Evolutionary conservation across 2,329 filamentous ascomycete species (phyloP).

Genomic region (Onygenales sp.): DNA sequence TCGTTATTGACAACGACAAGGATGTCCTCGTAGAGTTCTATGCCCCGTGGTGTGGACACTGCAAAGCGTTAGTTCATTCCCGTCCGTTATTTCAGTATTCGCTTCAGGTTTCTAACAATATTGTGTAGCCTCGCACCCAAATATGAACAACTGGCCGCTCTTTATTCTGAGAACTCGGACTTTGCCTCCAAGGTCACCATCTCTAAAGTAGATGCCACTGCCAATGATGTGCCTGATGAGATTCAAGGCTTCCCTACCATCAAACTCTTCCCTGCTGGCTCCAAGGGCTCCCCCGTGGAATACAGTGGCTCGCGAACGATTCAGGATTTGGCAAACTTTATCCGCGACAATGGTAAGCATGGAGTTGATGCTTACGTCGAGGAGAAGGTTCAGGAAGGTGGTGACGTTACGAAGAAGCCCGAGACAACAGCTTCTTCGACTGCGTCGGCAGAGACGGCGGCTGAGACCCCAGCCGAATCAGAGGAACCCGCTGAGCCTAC

Average conservation of each 20-base stretch:
- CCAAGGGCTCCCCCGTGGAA: constrained; percentile 74
- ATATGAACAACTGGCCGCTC: constrained; percentile 54
- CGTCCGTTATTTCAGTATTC: constrained; percentile 5
- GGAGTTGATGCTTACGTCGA: constrained; percentile 58
- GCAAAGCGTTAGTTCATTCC: constrained; percentile 47
- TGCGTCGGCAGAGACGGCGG: constrained; percentile 6
- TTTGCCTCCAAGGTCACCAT: constrained; percentile 52
- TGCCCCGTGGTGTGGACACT: constrained; percentile 72
- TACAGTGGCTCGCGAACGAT: constrained; percentile 83
- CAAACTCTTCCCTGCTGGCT: constrained; percentile 89
- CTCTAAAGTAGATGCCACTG: constrained; percentile 90
- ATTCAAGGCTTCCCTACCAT: constrained; percentile 98
- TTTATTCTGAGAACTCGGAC: constrained; percentile 44
- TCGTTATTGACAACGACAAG: constrained; percentile 90
- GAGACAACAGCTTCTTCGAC: constrained; percentile 17
- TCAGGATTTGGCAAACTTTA: constrained; percentile 84
- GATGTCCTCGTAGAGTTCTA: constrained; percentile 98
- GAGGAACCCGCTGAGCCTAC: constrained; percentile 15
- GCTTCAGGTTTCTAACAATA: constrained; percentile 3
- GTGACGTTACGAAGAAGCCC: constrained; percentile 17
- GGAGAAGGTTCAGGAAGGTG: constrained; percentile 42
- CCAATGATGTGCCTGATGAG: constrained; percentile 94
- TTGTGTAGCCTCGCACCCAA: constrained; percentile 49
- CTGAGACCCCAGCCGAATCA: constrained; percentile 5
- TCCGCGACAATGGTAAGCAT: constrained; percentile 92